Evolutionary conservation across 345 rosid species (phyloP).

Genomic region (Diplotaxis tenuifolia): DNA sequence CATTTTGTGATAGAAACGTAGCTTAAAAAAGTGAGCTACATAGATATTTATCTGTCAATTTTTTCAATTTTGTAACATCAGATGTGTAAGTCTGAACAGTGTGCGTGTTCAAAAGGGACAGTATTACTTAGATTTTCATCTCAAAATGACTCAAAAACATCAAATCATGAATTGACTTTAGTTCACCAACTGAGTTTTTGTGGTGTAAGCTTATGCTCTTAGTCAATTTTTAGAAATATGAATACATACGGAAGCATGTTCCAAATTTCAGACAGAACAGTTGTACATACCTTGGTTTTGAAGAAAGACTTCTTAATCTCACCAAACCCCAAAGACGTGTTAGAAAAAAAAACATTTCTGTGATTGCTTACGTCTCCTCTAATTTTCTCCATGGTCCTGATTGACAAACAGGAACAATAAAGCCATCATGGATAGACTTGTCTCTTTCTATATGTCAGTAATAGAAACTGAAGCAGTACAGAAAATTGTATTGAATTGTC

Average conservation of each 20-base stretch:
- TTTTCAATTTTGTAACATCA: slow-evolving; percentile 26
- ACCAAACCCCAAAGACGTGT: slow-evolving; percentile 41
- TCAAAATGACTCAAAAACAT: slow-evolving; percentile 19
- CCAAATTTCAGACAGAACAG: slow-evolving; percentile 10
- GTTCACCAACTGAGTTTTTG: slow-evolving; percentile 30
- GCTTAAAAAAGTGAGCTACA: slow-evolving; percentile 39
- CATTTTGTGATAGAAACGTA: slow-evolving; percentile 31
- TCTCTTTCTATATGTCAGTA: slow-evolving; percentile 21
- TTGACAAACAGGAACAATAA: slow-evolving; percentile 19
- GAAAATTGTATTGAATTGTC: not conserved
- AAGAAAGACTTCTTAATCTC: slow-evolving; percentile 32
- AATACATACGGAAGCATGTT: slow-evolving; percentile 31
- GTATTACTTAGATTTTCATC: slow-evolving; percentile 9
- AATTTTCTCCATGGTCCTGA: slow-evolving; percentile 12
- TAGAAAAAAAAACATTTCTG: slow-evolving; percentile 6
- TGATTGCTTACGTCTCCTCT: slow-evolving; percentile 25
- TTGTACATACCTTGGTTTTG: slow-evolving; percentile 35
- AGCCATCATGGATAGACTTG: slow-evolving; percentile 17
- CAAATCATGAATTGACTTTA: slow-evolving; percentile 27
- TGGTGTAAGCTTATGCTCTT: not conserved
- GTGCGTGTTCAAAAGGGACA: slow-evolving; percentile 37
- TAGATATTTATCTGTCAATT: slow-evolving; percentile 30
- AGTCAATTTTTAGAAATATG: slow-evolving; percentile 25
- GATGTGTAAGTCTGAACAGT: slow-evolving; percentile 36
- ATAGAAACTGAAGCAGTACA: not conserved